Evolutionary conservation across 805 yeast genomes (phyloP).

Genomic region (Yarrowia divulgata): DNA sequence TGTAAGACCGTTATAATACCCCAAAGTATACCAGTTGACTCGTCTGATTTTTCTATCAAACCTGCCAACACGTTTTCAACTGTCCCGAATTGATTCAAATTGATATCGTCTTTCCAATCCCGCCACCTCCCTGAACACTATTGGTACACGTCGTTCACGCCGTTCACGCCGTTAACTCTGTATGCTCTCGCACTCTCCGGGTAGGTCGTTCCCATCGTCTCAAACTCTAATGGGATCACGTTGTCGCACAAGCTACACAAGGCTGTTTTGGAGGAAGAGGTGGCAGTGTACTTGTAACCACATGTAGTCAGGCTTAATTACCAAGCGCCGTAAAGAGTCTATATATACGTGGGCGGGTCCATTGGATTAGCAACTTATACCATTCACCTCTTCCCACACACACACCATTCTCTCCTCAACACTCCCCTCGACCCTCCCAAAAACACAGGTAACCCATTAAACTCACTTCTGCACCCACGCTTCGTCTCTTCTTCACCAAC

Average conservation of each 20-base stretch:
- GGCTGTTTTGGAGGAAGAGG: background rate
- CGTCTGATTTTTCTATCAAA: too few species aligned
- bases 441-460: background rate
- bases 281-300: background rate
- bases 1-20: too few species aligned
- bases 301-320: background rate
- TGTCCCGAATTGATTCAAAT: too few species aligned
- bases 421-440: background rate
- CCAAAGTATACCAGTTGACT: too few species aligned
- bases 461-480: background rate
- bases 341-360: background rate
- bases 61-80: too few species aligned
- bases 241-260: background rate
- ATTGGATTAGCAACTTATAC: too few species aligned
- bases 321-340: background rate
- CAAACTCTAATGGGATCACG: background rate
- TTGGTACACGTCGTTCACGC: conserved; percentile 3
- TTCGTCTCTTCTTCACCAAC: conserved; percentile 11
- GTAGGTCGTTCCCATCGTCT: conserved; percentile 2
- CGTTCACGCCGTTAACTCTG: background rate
- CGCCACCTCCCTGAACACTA: background rate
- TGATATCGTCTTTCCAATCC: background rate
- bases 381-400: too few species aligned
- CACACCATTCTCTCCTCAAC: too few species aligned
- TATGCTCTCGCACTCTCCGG: background rate